Percentiles rank a stretch among this genome's conserved stretches.
Evolutionary conservation across 1,139 yeast species (phyloP).

Genomic region (Hemisphaericaspora subhashii): DNA sequence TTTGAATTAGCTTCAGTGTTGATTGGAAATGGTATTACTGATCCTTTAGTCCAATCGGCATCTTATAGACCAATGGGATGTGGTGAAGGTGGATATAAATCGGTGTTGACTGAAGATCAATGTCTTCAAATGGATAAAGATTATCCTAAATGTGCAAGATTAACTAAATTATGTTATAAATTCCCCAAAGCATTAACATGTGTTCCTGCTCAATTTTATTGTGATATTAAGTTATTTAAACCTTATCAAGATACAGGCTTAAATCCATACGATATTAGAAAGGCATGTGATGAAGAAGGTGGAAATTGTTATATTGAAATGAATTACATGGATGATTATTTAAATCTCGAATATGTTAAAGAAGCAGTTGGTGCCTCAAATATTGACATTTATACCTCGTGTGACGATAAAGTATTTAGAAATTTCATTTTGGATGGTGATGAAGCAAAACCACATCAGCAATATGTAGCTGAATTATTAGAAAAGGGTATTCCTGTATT

Average conservation of each 20-base stretch:
- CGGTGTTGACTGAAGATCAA: constrained; percentile 59
- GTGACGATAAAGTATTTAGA: constrained; percentile 81
- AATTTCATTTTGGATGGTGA: constrained; percentile 67
- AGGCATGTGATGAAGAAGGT: constrained; percentile 71
- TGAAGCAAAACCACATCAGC: constrained; percentile 82
- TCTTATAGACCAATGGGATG: constrained; percentile 84
- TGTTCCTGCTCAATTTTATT: constrained; percentile 80
- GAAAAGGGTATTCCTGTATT: constrained; percentile 65
- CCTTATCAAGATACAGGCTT: constrained; percentile 51
- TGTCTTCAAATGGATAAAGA: constrained; percentile 54
- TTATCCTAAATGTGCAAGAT: constrained; percentile 76
- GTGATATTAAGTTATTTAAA: constrained; percentile 33
- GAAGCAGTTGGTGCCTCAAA: constrained; percentile 82
- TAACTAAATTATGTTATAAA: constrained; percentile 79
- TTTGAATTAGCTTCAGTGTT: constrained; percentile 70
- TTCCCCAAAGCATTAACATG: constrained; percentile 80
- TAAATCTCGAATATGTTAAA: constrained; percentile 45
- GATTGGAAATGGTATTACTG: constrained; percentile 86
- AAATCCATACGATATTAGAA: constrained; percentile 91
- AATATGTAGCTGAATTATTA: constrained; percentile 61
- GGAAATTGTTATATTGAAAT: constrained; percentile 58
- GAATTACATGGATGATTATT: constrained; percentile 35
- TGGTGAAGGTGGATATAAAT: constrained; percentile 74
- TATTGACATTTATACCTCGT: constrained; percentile 77
- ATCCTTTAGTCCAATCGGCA: constrained; percentile 66